Conservation (phyloP, 208 protist species). For the Wallacemonas rigidus region DNA sequence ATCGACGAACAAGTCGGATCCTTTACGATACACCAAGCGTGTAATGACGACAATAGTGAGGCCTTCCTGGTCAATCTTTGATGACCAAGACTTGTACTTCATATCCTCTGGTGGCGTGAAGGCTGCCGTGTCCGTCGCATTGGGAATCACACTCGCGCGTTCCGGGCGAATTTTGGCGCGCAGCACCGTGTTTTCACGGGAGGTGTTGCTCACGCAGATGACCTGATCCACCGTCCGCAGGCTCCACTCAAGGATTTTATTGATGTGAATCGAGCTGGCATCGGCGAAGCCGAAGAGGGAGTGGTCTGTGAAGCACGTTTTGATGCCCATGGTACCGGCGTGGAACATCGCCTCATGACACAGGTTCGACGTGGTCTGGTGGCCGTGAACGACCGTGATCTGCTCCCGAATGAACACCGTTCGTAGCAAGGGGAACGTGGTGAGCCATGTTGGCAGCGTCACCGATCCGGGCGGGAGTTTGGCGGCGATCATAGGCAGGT, state of each 20-base stretch:
- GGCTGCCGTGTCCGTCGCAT: slow-evolving; percentile 94
- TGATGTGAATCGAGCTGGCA: slow-evolving; percentile 94
- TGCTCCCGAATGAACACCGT: slow-evolving; percentile 95
- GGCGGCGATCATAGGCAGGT: slow-evolving; percentile 93
- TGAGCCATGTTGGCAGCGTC: slow-evolving; percentile 90
- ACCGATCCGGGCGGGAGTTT: slow-evolving; percentile 88
- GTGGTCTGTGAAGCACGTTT: slow-evolving; percentile 98
- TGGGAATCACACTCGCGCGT: slow-evolving; percentile 97
- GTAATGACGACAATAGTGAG: slow-evolving; percentile 96
- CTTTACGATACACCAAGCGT: slow-evolving; percentile 97
- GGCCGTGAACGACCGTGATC: slow-evolving; percentile 97
- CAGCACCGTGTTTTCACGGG: slow-evolving; percentile 98
- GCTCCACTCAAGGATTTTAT: slow-evolving; percentile 97
- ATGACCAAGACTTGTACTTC: slow-evolving; percentile 91
- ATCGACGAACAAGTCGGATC: slow-evolving; percentile 95
- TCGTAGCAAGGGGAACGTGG: slow-evolving; percentile 89
- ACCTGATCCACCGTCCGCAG: slow-evolving; percentile 95
- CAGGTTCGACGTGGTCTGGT: slow-evolving; percentile 96
- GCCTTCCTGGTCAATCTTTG: slow-evolving; percentile 80
- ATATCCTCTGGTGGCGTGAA: slow-evolving; percentile 90
- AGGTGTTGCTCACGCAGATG: slow-evolving; percentile 98
- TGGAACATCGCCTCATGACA: slow-evolving; percentile 96
- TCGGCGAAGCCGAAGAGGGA: slow-evolving; percentile 98
- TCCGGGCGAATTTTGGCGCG: slow-evolving; percentile 90
- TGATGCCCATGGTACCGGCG: slow-evolving; percentile 95